Percentiles rank a stretch among this genome's conserved stretches.
Evolutionary conservation across 345 rosid species (phyloP).

Genomic region (Balakata baccata): DNA sequence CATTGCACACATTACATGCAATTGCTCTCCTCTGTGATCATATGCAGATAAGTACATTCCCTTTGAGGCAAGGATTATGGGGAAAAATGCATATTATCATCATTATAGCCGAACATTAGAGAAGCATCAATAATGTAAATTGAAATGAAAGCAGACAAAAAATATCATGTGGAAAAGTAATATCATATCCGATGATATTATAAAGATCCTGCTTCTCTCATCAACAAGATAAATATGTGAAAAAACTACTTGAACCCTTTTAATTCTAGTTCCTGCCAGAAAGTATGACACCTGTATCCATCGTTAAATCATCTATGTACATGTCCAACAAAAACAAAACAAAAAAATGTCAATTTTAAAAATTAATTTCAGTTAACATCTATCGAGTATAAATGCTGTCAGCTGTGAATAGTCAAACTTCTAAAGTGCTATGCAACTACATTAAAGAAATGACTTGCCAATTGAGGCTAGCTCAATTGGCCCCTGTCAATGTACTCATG

Average conservation of each 20-base stretch:
- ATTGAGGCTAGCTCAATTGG: too few species aligned
- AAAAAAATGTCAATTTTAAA: neutral
- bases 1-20: conserved; percentile 68
- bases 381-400: neutral
- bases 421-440: neutral
- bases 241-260: neutral
- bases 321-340: neutral
- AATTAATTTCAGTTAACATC: neutral
- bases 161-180: neutral
- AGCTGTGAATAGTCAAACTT: neutral
- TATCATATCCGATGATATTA: neutral
- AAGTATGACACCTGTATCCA: neutral
- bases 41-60: conserved; percentile 28
- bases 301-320: neutral
- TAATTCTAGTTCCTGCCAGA: neutral
- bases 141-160: neutral
- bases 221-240: neutral
- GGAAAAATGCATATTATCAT: conserved; percentile 20
- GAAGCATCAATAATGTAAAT: neutral
- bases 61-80: conserved; percentile 10
- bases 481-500: too few species aligned
- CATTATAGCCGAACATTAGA: conserved; percentile 18
- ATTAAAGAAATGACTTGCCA: neutral
- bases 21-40: conserved; percentile 79
- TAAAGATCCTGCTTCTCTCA: neutral